Percentiles rank a stretch among this genome's conserved stretches.
Evolutionary conservation across 805 yeast species (phyloP).

Genomic region (Candida montana): DNA sequence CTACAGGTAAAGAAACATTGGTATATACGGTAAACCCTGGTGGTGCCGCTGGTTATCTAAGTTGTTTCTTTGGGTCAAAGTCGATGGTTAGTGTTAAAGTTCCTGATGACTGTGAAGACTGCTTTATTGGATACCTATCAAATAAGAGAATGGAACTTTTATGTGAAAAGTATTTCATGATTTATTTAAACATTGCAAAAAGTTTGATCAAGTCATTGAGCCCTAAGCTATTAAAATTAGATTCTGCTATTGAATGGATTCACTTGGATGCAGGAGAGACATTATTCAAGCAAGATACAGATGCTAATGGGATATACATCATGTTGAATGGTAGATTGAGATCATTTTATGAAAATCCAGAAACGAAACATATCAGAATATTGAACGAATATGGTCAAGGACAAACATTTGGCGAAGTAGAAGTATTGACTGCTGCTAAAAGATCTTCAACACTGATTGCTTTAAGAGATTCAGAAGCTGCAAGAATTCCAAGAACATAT

Average conservation of each 20-base stretch:
- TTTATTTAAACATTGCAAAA: conserved; percentile 74
- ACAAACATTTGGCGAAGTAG: conserved; percentile 91
- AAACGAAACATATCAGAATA: conserved; percentile 27
- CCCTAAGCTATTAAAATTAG: conserved; percentile 63
- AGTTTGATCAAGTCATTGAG: conserved; percentile 64
- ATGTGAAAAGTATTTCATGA: conserved; percentile 68
- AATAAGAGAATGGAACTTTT: conserved; percentile 56
- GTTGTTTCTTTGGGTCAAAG: conserved; percentile 71
- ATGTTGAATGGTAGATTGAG: conserved; percentile 86
- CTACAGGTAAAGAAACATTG: conserved; percentile 30
- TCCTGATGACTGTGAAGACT: conserved; percentile 33
- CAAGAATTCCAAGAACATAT: conserved; percentile 84
- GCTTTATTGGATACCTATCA: conserved; percentile 68
- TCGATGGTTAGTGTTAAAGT: conserved; percentile 73
- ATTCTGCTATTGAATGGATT: conserved; percentile 93
- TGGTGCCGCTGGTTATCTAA: conserved; percentile 83
- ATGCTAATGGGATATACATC: conserved; percentile 86
- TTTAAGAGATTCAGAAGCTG: conserved; percentile 89
- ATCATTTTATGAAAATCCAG: conserved; percentile 33
- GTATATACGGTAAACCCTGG: conserved; percentile 66
- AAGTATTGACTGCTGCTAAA: conserved; percentile 76
- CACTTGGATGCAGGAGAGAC: conserved; percentile 83
- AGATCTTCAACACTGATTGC: conserved; percentile 72
- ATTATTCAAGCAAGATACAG: conserved; percentile 74
- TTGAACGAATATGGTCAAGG: conserved; percentile 89